Percentiles rank a stretch among this genome's conserved stretches.
These are phyloP conservation scores for Haplosporangium sp. DNA, from an alignment of 371 early-diverging fungal genomes.

Conservation along the genomic window DNA sequence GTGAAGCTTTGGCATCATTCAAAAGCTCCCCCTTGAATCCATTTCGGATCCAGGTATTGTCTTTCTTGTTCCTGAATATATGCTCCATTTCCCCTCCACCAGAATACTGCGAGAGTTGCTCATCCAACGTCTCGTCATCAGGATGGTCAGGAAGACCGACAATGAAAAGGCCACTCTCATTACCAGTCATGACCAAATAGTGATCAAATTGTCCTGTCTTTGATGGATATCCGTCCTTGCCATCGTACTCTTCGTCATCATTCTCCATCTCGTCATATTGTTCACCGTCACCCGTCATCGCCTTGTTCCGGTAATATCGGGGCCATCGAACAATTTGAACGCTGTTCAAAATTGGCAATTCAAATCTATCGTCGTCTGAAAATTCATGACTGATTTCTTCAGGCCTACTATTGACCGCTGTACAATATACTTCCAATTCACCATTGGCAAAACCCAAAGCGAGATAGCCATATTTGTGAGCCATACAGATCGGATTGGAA, in stretches of 20 bases:
- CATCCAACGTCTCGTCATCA: not conserved
- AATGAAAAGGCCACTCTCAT: slow-evolving; percentile 32
- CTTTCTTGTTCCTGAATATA: slow-evolving; percentile 27
- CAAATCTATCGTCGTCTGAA: slow-evolving; percentile 33
- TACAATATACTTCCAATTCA: slow-evolving; percentile 64
- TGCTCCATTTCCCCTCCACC: slow-evolving; percentile 4
- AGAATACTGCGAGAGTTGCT: too few species aligned
- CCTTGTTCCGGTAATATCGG: slow-evolving; percentile 22
- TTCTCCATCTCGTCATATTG: not conserved
- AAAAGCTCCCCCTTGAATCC: slow-evolving; percentile 61
- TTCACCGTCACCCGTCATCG: slow-evolving; percentile 5
- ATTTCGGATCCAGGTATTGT: slow-evolving; percentile 39
- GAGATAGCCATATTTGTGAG: slow-evolving; percentile 67
- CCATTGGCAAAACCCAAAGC: slow-evolving; percentile 65
- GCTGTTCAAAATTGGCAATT: slow-evolving; percentile 63
- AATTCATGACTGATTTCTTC: slow-evolving; percentile 58
- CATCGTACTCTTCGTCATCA: slow-evolving; percentile 16
- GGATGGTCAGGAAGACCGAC: slow-evolving; percentile 42
- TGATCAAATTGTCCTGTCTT: slow-evolving; percentile 38
- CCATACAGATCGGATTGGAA: slow-evolving; percentile 57
- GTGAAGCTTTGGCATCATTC: slow-evolving; percentile 70
- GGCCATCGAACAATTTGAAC: slow-evolving; percentile 68
- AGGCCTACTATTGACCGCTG: slow-evolving; percentile 50
- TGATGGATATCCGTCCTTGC: slow-evolving; percentile 38
- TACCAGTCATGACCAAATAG: slow-evolving; percentile 40